Evolutionary conservation across 164 flowering plant genomes (phyloP).

Genomic region (Vitis riparia): DNA sequence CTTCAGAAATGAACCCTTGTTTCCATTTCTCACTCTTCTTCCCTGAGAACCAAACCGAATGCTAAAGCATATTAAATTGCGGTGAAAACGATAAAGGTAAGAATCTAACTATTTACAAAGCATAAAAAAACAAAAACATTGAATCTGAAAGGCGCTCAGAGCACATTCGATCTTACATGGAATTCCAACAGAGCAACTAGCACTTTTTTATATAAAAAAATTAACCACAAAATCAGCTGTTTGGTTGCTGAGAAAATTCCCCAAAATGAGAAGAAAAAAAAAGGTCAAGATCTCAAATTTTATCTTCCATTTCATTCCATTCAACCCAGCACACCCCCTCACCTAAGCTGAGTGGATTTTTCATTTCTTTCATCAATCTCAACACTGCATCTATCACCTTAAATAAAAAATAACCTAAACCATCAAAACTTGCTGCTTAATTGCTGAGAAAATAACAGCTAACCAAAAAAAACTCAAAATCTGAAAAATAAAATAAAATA

Average conservation of each 20-base stretch:
- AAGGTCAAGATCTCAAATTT: background rate
- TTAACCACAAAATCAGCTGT: background rate
- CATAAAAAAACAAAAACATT: slow-evolving; percentile 10
- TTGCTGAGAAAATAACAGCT: background rate
- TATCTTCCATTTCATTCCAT: background rate
- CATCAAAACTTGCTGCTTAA: background rate
- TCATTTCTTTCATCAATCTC: background rate
- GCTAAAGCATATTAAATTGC: slow-evolving; percentile 7
- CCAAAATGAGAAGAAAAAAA: background rate
- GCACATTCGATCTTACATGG: slow-evolving; percentile 39
- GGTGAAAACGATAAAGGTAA: slow-evolving; percentile 25
- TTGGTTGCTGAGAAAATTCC: slow-evolving; percentile 2
- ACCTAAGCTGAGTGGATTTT: background rate
- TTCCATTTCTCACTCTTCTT: background rate
- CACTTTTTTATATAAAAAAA: background rate
- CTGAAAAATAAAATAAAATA: background rate
- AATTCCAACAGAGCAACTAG: slow-evolving; percentile 28
- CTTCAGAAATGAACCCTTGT: slow-evolving; percentile 4
- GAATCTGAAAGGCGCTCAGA: slow-evolving; percentile 14
- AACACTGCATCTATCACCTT: background rate
- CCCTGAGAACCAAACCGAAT: slow-evolving; percentile 11
- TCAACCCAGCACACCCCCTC: background rate
- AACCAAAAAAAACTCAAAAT: slow-evolving; percentile 5
- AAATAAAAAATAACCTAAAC: background rate
- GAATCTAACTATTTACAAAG: slow-evolving; percentile 16